Evolutionary conservation across 2,329 filamentous ascomycete genomes (phyloP).

Genomic region (Calycina herbarum): DNA sequence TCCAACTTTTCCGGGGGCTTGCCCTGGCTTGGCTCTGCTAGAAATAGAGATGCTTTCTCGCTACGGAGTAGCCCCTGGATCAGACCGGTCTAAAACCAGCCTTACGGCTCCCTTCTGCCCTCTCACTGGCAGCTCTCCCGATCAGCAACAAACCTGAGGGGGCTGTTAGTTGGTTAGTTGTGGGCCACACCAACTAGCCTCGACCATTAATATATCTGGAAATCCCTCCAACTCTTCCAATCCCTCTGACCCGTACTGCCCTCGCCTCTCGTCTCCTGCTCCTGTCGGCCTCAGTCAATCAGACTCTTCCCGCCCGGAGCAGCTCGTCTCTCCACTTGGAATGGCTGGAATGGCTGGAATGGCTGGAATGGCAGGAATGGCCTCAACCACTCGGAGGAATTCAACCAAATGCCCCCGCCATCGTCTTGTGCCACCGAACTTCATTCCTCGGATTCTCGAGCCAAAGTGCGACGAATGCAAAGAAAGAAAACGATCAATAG

Average conservation of each 20-base stretch:
- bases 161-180: neutral
- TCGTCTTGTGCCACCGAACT: constrained; percentile 1
- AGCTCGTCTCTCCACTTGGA: neutral
- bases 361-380: neutral
- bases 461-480: neutral
- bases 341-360: no score
- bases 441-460: constrained; percentile 2
- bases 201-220: neutral
- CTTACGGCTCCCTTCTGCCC: neutral
- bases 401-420: constrained; percentile 5
- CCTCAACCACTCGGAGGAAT: constrained; percentile 10
- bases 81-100: neutral
- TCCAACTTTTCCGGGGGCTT: neutral
- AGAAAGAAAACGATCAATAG: constrained; percentile 1
- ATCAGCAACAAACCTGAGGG: neutral
- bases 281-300: constrained; percentile 6
- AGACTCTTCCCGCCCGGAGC: neutral
- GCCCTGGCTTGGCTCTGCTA: neutral
- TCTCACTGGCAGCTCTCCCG: neutral
- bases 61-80: neutral
- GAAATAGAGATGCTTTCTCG: constrained; percentile 1
- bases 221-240: neutral
- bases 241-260: neutral
- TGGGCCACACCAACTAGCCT: neutral
- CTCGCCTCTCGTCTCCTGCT: neutral